Percentiles rank a stretch among this genome's conserved stretches.
Evolutionary conservation across 345 rosid genomes (phyloP).

Genomic region (Trapa bicornis): DNA sequence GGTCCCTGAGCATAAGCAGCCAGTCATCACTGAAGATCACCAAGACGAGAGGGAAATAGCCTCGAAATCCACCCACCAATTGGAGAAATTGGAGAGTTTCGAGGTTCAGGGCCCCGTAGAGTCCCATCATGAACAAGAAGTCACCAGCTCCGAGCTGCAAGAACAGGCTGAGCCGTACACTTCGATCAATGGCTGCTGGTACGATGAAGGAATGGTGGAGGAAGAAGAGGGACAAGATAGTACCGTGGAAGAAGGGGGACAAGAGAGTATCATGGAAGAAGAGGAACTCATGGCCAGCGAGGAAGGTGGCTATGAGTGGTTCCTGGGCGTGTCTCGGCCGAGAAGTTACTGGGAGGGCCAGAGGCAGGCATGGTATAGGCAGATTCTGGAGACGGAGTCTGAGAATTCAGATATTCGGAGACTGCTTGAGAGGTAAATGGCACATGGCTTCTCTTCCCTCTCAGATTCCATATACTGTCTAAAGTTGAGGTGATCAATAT

Average conservation of each 20-base stretch:
- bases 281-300: conserved; percentile 12
- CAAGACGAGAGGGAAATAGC: neutral
- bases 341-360: conserved; percentile 79
- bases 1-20: neutral
- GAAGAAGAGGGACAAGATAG: conserved; percentile 18
- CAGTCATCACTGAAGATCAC: neutral
- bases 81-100: neutral
- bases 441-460: neutral
- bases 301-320: conserved; percentile 38
- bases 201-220: conserved; percentile 30
- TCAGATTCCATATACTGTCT: too few relatives aligned
- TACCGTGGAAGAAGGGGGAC: neutral
- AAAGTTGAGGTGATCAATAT: neutral
- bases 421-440: conserved; percentile 55
- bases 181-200: conserved; percentile 21
- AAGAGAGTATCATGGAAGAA: too few relatives aligned
- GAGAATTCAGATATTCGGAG: conserved; percentile 50
- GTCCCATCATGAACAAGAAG: neutral
- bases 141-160: neutral
- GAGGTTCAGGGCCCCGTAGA: neutral
- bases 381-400: conserved; percentile 40
- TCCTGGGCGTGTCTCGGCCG: conserved; percentile 65
- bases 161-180: conserved; percentile 6
- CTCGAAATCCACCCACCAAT: conserved; percentile 5
- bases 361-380: conserved; percentile 58